Base-by-base conservation (phyloP, 495 filamentous ascomycete genomes). In the Penicillium bialowiezense region DNA sequence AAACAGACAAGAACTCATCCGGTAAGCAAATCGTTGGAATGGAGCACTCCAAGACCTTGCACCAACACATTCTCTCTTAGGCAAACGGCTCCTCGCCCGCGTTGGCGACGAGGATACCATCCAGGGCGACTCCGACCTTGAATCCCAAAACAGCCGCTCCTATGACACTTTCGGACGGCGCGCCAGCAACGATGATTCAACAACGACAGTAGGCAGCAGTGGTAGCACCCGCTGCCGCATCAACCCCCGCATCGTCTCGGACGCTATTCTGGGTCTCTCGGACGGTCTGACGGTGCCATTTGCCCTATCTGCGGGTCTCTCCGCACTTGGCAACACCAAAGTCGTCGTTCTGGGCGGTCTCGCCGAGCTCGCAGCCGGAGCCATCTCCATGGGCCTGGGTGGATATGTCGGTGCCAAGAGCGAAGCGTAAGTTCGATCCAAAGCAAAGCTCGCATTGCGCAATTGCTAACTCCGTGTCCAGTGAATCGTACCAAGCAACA, bases 321-420 rank as follows among this genome's bases (percentile, higher is more conserved):
- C 76, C 2, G 68, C 76, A 5, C 67, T 79, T 4, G 75, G 75
- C 12, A 67, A 78, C 41, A 78, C 79, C 14, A 73, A 76, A 32
- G 68, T 80, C 1, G 79, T 82, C 12, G 71, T 80, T 20, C 62
- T 78, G 19, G 79, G 76, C 35, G 79, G 79, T 9, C 51, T 82
- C 9, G 79, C 79, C 2, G 79, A 82, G 63, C 55, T 82, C 19
- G 69, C 75, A 21, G 79, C 78, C 0, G 79, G 79, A 32, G 77
- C 77, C 7, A 74, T 82, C 37, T 78, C 75, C 20, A 81, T 81
- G 77, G 78, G 77, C 1, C 50, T 81, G 15, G 79, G 79, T 21
- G 79, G 79, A 21, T 70, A 81, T 42, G 77, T 92, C 2, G 85
- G 85, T 2, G 84, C 87, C 0, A 82, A 82, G 59, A 83, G 84